These are phyloP conservation scores for Gossypium bickii DNA, from an alignment of 345 rosid species.

Conservation along the genomic window DNA sequence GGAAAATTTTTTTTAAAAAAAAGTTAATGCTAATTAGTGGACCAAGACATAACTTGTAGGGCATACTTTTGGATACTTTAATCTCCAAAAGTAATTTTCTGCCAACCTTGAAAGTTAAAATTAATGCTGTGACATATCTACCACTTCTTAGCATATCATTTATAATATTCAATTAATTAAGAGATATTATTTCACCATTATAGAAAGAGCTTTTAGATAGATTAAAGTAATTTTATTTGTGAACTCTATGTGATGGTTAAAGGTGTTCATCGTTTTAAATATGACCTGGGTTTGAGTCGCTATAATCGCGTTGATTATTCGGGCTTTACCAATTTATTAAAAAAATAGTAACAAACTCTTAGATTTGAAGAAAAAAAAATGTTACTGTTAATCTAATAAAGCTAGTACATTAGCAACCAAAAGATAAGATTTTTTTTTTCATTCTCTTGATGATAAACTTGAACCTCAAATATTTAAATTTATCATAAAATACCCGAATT, in stretches of 20 bases:
- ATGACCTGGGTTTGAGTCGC: fast-evolving
- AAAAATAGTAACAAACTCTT: too few relatives aligned
- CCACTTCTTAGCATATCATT: not conserved
- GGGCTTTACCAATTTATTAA: too few relatives aligned
- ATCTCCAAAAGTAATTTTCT: not conserved
- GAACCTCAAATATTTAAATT: not conserved
- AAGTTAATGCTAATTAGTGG: constrained; percentile 8
- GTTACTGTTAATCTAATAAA: not conserved
- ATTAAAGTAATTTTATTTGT: too few relatives aligned
- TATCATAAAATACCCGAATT: not conserved
- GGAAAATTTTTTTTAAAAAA: not conserved
- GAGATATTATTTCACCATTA: too few relatives aligned
- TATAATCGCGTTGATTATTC: too few relatives aligned
- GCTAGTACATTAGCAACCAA: not conserved
- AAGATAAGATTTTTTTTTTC: not conserved
- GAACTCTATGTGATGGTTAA: too few relatives aligned
- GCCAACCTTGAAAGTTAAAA: not conserved
- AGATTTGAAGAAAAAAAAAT: too few relatives aligned
- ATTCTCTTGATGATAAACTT: not conserved
- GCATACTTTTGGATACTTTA: not conserved
- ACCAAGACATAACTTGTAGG: constrained; percentile 1
- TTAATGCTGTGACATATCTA: not conserved
- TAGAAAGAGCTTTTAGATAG: too few relatives aligned
- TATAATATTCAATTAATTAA: not conserved
- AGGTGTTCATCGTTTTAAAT: fast-evolving